Percentiles rank a stretch among this genome's conserved stretches.
phyloP scores from a whole-genome alignment of 805 yeast genomes.

The Zygosaccharomyces siamensis region DNA sequence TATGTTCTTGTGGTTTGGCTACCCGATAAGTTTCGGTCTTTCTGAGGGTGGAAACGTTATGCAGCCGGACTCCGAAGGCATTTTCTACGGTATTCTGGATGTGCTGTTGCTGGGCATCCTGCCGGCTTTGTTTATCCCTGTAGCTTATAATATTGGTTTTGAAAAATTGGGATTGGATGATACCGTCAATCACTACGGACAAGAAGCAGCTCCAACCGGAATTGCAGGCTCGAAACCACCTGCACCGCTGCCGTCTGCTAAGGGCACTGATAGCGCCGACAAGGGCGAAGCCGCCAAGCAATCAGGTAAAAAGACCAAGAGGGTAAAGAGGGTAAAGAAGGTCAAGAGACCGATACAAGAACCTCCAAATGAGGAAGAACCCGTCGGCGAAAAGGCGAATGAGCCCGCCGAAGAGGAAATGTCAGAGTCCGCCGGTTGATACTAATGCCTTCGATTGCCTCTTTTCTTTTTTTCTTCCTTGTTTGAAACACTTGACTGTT shows the following conservation, averaged over 20 bases:
- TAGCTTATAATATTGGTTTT: constrained; percentile 23
- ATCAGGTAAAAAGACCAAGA: constrained; percentile 6
- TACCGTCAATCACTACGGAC: constrained; percentile 1
- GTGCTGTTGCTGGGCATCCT: constrained; percentile 39
- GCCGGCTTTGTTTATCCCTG: constrained; percentile 24
- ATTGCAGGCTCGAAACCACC: constrained; percentile 10
- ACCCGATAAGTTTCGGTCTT: constrained; percentile 27
- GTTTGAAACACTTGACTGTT: too few relatives aligned
- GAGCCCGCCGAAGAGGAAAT: background rate
- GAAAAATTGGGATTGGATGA: constrained; percentile 21
- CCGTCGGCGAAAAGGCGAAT: background rate
- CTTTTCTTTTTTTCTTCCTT: too few relatives aligned
- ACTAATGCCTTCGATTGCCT: too few relatives aligned
- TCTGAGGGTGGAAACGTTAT: constrained; percentile 61
- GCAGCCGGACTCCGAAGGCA: constrained; percentile 54
- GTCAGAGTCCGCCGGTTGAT: too few relatives aligned
- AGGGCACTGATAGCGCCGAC: constrained; percentile 12
- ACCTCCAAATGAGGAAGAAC: constrained; percentile 1
- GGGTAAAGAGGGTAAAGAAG: constrained; percentile 9
- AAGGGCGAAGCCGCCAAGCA: constrained; percentile 1
- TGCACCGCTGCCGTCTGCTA: constrained; percentile 12
- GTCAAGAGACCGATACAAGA: background rate
- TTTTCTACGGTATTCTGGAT: constrained; percentile 57
- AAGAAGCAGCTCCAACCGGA: background rate
- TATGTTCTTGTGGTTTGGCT: constrained; percentile 43